Evolutionary conservation across 371 early-diverging fungal species (phyloP).

Genomic region (Racocetra persica): DNA sequence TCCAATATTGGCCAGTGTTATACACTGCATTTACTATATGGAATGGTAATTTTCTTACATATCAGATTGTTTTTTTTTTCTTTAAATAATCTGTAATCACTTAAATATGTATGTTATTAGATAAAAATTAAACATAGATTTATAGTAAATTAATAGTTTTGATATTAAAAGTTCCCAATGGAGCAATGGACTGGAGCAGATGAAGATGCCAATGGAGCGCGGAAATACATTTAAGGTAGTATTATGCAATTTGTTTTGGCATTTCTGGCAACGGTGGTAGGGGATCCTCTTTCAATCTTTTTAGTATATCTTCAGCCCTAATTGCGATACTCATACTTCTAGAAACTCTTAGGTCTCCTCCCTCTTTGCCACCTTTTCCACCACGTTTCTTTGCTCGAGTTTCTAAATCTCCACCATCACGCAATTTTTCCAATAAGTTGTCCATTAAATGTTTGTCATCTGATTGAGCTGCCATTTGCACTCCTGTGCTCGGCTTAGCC

Average conservation of each 20-base stretch:
- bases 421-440: constrained; percentile 76
- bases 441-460: constrained; percentile 85
- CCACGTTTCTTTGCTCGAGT: constrained; percentile 57
- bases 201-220: too few species aligned
- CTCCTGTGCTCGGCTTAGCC: constrained; percentile 48
- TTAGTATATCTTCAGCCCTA: constrained; percentile 38
- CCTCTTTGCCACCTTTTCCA: neutral
- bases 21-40: too few species aligned
- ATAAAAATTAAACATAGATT: too few species aligned
- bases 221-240: too few species aligned
- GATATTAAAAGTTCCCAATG: too few species aligned
- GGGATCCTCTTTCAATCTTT: constrained; percentile 35
- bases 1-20: too few species aligned
- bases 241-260: neutral
- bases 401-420: constrained; percentile 75
- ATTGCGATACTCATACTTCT: constrained; percentile 35
- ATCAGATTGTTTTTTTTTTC: too few species aligned
- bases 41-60: too few species aligned
- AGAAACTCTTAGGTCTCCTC: neutral
- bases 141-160: too few species aligned
- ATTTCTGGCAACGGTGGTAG: constrained; percentile 28
- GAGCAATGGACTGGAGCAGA: too few species aligned
- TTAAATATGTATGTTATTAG: too few species aligned
- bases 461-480: constrained; percentile 51
- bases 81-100: too few species aligned